Conservation (phyloP, 1,139 yeast species). For the Candida smagusa region DNA sequence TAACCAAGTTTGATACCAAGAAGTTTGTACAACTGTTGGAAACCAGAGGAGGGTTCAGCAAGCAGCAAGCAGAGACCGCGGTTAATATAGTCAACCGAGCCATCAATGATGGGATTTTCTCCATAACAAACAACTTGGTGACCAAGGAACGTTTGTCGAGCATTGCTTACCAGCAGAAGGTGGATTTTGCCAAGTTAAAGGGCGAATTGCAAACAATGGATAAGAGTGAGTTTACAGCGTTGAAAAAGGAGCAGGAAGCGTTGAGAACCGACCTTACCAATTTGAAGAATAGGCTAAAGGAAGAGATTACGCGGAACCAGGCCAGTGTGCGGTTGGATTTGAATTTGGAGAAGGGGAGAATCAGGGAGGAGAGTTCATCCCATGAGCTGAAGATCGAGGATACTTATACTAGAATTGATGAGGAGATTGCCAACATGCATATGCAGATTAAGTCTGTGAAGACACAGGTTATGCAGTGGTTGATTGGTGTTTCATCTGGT, state of each 20-base stretch:
- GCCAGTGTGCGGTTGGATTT: constrained; percentile 89
- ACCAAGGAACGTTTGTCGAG: constrained; percentile 78
- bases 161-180: constrained; percentile 91
- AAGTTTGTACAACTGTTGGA: constrained; percentile 68
- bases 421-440: constrained; percentile 90
- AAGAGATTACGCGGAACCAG: constrained; percentile 86
- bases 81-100: constrained; percentile 74
- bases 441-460: constrained; percentile 93
- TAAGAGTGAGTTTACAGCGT: constrained; percentile 75
- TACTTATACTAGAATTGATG: constrained; percentile 91
- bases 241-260: constrained; percentile 86
- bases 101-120: constrained; percentile 75
- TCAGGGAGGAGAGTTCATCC: constrained; percentile 87
- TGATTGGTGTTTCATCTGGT: constrained; percentile 97
- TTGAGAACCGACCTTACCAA: constrained; percentile 83
- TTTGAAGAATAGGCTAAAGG: constrained; percentile 77
- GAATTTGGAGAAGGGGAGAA: constrained; percentile 91
- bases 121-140: constrained; percentile 73
- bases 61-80: constrained; percentile 78
- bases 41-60: constrained; percentile 64
- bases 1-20: constrained; percentile 72
- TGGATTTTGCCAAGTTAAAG: constrained; percentile 89
- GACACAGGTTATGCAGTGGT: constrained; percentile 97
- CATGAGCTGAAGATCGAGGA: constrained; percentile 94
- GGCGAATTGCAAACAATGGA: constrained; percentile 90